These are phyloP conservation scores for Gossypium australe DNA, from an alignment of 345 rosid genomes.

Conservation along the genomic window DNA sequence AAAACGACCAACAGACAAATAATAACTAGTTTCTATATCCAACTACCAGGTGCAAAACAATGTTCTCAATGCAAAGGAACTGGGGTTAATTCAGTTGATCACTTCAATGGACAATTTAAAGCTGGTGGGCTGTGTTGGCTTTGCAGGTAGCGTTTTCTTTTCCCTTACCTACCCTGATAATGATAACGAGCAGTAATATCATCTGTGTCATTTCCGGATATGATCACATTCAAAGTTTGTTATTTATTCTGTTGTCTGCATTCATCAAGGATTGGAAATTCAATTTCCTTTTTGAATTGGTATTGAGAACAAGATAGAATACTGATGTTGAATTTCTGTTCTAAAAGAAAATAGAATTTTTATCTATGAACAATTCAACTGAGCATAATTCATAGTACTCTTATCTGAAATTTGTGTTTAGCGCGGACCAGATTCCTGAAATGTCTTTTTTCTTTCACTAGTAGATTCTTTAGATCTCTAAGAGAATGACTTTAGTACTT, in stretches of 20 bases:
- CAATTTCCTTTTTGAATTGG: too few relatives aligned
- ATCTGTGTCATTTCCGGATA: neutral
- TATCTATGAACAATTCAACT: neutral
- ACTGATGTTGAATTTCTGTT: too few relatives aligned
- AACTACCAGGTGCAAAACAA: constrained; percentile 41
- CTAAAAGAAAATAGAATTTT: too few relatives aligned
- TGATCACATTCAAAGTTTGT: neutral
- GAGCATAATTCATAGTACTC: neutral
- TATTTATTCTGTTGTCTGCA: neutral
- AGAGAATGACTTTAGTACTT: neutral
- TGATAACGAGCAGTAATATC: neutral
- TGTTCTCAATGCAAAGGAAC: constrained; percentile 76
- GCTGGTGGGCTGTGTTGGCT: constrained; percentile 94
- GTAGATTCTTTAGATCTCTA: neutral
- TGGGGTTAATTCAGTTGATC: constrained; percentile 82
- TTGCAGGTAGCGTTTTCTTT: constrained; percentile 51
- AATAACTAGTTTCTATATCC: constrained; percentile 1
- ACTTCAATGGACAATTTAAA: constrained; percentile 92
- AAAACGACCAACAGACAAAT: neutral
- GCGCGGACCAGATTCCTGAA: neutral
- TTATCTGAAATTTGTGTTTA: neutral
- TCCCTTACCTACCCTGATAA: neutral
- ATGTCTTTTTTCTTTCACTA: too few relatives aligned
- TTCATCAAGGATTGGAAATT: too few relatives aligned
- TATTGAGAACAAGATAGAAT: too few relatives aligned